Conservation (phyloP, 306 rosid genomes). For the Quercus cerris region DNA sequence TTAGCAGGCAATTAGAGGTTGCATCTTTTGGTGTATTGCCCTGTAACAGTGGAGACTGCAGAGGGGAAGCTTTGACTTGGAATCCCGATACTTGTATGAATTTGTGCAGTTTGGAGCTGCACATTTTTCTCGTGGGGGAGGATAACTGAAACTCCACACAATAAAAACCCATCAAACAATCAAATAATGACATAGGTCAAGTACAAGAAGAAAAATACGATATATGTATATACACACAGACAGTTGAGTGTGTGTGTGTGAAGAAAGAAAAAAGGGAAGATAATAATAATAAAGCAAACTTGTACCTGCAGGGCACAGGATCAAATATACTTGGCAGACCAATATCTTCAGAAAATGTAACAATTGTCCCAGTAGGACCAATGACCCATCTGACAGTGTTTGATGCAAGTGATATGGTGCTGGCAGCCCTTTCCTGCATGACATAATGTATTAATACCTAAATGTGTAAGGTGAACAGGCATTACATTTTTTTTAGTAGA, state of each 20-base stretch:
- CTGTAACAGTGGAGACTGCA: conserved; percentile 60
- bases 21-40: conserved; percentile 33
- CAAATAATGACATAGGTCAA: neutral
- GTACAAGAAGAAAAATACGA: neutral
- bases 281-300: neutral
- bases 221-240: no score
- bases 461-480: neutral
- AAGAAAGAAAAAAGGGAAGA: no score
- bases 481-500: neutral
- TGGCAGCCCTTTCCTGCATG: conserved; percentile 38
- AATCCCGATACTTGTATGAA: conserved; percentile 55
- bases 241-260: neutral
- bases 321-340: conserved; percentile 52
- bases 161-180: neutral
- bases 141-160: conserved; percentile 46
- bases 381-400: conserved; percentile 42
- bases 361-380: conserved; percentile 41
- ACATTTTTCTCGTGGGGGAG: conserved; percentile 60
- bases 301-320: conserved; percentile 37
- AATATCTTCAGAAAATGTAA: conserved; percentile 54
- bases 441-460: neutral
- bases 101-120: conserved; percentile 52
- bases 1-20: conserved; percentile 17
- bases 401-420: conserved; percentile 31
- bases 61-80: conserved; percentile 59